Base-by-base conservation (phyloP, 2,329 filamentous ascomycete species). In the Trichoderma brevicompactum region DNA sequence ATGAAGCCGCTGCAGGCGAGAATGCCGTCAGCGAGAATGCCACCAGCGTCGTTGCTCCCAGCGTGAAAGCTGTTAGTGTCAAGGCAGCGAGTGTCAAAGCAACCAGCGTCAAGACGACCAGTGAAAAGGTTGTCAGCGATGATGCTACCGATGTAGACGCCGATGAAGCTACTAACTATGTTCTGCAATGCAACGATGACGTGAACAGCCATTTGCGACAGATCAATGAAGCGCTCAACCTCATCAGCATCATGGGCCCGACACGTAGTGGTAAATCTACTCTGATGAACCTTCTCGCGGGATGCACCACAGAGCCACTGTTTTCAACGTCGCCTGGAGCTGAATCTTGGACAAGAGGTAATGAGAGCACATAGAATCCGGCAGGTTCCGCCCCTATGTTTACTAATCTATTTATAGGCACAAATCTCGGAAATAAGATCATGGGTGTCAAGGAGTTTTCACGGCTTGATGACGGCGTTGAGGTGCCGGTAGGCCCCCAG, bases 211-310 rank as follows among this genome's bases (percentile, higher is more conserved):
- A 63, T 8, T 13, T 63, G n/a, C 60, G 60, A 13, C 60, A 63
- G 49, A 63, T 63, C 17, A 63, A 63, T 15, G 60, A 63, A 10
- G 60, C 60, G 19, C 60, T 63, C 40, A 63, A 53, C 12, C 60
- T 63, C 60, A 63, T 63, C 60, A 63, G 60, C 60, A 63, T 63
- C 32, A 63, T 63, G 60, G 60, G 60, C 9, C 60, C 60, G n/a
- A 63, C 60, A 15, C 60, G 60, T 32, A 63, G 60, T 19, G 60
- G 60, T 17, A 63, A 63, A 28, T 63, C 60, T 1, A 63, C 60
- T 17, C 60, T 63, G 40, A 44, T 63, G 60, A 63, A 63, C 49
- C 60, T 63, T n/a, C 60, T 53, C n/a, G 60, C 60, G 1, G 60
- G 60, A 19, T 63, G 60, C 49, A 54, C 49, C 10, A 52, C 50